Evolutionary conservation across 768 basidiomycete genomes (phyloP).

Genomic region (Collybia sordida): DNA sequence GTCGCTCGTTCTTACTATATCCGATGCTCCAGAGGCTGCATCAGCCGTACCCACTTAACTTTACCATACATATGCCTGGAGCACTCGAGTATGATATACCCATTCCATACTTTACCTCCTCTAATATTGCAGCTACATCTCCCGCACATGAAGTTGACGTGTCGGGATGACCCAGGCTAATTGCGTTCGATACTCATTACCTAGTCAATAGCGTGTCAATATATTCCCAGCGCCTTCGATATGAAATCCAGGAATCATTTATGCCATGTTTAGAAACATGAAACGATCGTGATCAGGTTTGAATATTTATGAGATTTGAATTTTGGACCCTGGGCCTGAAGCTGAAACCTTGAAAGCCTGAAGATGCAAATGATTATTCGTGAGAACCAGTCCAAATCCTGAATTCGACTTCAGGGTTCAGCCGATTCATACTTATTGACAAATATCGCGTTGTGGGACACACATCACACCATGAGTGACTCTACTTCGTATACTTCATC

Average conservation of each 20-base stretch:
- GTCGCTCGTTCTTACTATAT: slow-evolving; percentile 8
- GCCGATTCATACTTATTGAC: too few relatives aligned
- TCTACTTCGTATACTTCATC: slow-evolving; percentile 38
- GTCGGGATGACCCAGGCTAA: too few relatives aligned
- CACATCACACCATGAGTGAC: slow-evolving; percentile 27
- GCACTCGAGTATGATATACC: slow-evolving; percentile 4
- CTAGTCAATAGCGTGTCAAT: too few relatives aligned
- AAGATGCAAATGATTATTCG: background rate
- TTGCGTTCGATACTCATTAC: too few relatives aligned
- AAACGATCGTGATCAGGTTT: slow-evolving; percentile 6
- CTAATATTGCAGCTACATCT: background rate
- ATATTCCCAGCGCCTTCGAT: too few relatives aligned
- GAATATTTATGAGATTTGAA: too few relatives aligned
- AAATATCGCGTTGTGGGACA: background rate
- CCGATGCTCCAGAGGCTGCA: background rate
- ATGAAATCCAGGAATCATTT: too few relatives aligned
- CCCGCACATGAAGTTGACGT: background rate
- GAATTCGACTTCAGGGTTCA: background rate
- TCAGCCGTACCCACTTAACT: background rate
- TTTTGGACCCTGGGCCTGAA: too few relatives aligned
- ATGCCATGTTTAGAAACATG: too few relatives aligned
- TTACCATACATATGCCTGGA: slow-evolving; percentile 3
- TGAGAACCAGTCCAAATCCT: background rate
- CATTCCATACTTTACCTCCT: slow-evolving; percentile 5
- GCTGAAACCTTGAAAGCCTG: too few relatives aligned